phyloP scores from a whole-genome alignment of 805 yeast genomes.

The Kodamaea jinghongensis region DNA sequence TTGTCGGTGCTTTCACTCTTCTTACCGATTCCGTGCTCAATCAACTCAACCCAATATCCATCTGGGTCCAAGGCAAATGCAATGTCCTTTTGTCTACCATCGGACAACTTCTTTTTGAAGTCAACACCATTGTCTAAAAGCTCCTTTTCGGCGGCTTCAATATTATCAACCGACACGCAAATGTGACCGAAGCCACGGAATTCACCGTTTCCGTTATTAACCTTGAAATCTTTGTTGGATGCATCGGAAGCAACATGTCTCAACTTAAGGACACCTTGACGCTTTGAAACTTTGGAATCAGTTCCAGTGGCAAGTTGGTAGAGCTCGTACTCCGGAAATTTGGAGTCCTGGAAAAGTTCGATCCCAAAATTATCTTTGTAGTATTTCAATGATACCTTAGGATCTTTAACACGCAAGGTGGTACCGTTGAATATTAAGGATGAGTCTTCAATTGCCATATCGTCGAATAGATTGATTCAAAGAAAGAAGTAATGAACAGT shows the following conservation, averaged over 20 bases:
- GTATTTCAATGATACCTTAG: slow-evolving; percentile 67
- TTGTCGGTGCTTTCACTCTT: slow-evolving; percentile 37
- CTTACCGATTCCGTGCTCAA: slow-evolving; percentile 53
- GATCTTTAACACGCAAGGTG: slow-evolving; percentile 79
- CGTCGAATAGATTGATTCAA: too few species aligned
- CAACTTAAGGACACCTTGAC: slow-evolving; percentile 76
- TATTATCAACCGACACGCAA: slow-evolving; percentile 82
- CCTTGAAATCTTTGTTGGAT: slow-evolving; percentile 49
- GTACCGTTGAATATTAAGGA: slow-evolving; percentile 28
- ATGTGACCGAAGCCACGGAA: slow-evolving; percentile 93
- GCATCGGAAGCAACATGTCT: slow-evolving; percentile 79
- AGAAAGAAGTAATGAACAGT: too few species aligned
- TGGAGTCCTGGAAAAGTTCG: slow-evolving; percentile 51
- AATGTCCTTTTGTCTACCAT: slow-evolving; percentile 90
- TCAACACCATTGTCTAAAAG: slow-evolving; percentile 61
- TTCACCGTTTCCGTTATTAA: slow-evolving; percentile 83
- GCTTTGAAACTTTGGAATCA: slow-evolving; percentile 29
- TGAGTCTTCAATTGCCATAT: slow-evolving; percentile 1
- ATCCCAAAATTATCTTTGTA: slow-evolving; percentile 76
- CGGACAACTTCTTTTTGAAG: slow-evolving; percentile 80
- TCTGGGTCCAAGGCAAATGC: slow-evolving; percentile 96
- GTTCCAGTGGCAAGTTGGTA: slow-evolving; percentile 62
- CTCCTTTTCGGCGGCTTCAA: slow-evolving; percentile 55
- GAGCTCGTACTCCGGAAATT: slow-evolving; percentile 58
- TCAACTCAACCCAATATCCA: slow-evolving; percentile 94